Base-by-base conservation (phyloP, 2,329 filamentous ascomycete species). In the Pestalotiopsis sp. region DNA sequence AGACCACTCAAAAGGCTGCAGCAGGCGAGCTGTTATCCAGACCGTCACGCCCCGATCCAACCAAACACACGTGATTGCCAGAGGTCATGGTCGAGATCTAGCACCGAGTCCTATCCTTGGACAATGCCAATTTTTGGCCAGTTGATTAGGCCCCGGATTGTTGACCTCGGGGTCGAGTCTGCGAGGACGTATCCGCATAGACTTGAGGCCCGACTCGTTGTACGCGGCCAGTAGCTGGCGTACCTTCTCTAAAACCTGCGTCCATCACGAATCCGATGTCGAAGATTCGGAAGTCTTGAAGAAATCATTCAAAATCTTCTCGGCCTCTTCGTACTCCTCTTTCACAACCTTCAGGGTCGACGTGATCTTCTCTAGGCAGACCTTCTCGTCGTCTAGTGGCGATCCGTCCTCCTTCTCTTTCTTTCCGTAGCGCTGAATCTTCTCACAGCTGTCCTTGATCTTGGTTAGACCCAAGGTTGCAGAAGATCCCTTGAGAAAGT, bases 401-500 rank as follows among this genome's bases (percentile, higher is more conserved):
- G 85, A 86, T 57, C 94, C 94, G 58, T 92, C 91, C 70, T 93
- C 88, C 74, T 95, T 94, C 81, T 95, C 93, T 75, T 88, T 86
- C 76, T 92, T 92, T 73, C 95, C 95, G 79, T 91, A 97, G 77
- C 97, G 92, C 81, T 99, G 95, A 76, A 99, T 98, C 85, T 97
- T 94, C 82, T 98, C 95, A 83, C 96, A 99, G 71, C 90, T 92
- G 77, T 98, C 94, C 80, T 94, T 93, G 75, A 99, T 92, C 80
- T 97, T 97, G 76, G 88, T 91, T 67, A 98, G 88, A 60, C 96
- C 96, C 66, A 99, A 88, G 3, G 96, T 98, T 52, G 96, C 95
- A 9, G 95, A 98, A 6, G 95, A 98, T 70, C 96, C 96, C 83
- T 99, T 99, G 74, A 99, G 87, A 83, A 97, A 99, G 82, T 99